phyloP scores from a whole-genome alignment of 164 flowering plant genomes.

The Cinnamomum chago region DNA sequence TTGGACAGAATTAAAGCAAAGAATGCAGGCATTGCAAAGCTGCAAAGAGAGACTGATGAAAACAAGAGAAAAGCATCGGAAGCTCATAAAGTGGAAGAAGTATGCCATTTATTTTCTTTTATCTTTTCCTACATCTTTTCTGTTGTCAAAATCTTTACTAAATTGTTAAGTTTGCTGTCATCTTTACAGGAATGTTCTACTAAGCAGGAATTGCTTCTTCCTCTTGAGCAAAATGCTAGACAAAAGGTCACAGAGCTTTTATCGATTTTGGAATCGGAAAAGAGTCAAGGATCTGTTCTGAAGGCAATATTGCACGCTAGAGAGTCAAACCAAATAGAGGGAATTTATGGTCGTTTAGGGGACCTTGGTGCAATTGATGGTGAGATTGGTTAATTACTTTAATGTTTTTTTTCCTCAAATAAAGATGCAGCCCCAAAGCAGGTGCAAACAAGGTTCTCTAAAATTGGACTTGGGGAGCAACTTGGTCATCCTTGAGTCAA shows the following conservation, averaged over 20 bases:
- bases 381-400: slow-evolving; percentile 21
- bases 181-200: slow-evolving; percentile 54
- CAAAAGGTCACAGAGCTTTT: slow-evolving; percentile 78
- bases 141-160: not conserved
- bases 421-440: not conserved
- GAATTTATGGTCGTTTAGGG: slow-evolving; percentile 94
- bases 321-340: slow-evolving; percentile 65
- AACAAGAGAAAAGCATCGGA: slow-evolving; percentile 50
- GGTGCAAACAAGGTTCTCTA: too few relatives aligned
- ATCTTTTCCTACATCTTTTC: not conserved
- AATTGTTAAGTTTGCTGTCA: not conserved
- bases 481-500: too few relatives aligned
- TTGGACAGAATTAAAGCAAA: slow-evolving; percentile 34
- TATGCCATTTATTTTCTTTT: slow-evolving; percentile 12
- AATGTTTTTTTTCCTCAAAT: not conserved
- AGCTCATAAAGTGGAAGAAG: slow-evolving; percentile 75
- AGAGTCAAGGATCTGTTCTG: slow-evolving; percentile 83
- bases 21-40: slow-evolving; percentile 27
- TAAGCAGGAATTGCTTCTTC: slow-evolving; percentile 67
- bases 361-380: slow-evolving; percentile 97
- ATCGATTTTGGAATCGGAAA: slow-evolving; percentile 72
- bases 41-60: slow-evolving; percentile 42
- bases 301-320: slow-evolving; percentile 84
- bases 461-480: too few relatives aligned
- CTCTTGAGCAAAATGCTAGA: slow-evolving; percentile 87